Evolutionary conservation across 768 basidiomycete species (phyloP), one percentile per base, ranked within the genome.

Genomic region (Mycena vulgaris): DNA sequence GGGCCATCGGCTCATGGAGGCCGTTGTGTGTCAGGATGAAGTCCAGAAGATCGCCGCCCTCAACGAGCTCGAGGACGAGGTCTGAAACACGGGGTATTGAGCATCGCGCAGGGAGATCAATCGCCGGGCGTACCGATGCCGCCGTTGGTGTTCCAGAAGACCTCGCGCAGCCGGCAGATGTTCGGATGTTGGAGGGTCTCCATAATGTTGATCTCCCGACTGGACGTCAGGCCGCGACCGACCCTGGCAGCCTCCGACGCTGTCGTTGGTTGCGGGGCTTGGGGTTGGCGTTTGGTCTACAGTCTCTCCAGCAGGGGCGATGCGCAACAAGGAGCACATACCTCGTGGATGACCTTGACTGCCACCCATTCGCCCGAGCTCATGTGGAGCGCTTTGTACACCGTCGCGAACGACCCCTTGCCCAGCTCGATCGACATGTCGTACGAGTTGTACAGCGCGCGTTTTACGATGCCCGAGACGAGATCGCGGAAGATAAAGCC

Each of bases 341-440:
- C 58, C 48, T 83, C 84, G 48, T 90, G 86, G 68, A 97, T 95
- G 84, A 95, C 92, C 84, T 99, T 99, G 79, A 97, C 90, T 0
- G 97, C 97, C 70, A 88, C 92, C 86, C 90, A 90, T 65, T 88
- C 82, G 14, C 95, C 95, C 14, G 92, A 92, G 25, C 81, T 79
- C 13, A 90, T 89, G 73, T 90, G 87, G 51, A 96, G 84, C 1
- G 94, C 96, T 78, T 93, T 94, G 83, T 92, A 88, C 23, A 98
- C 97, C 13, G 92, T 92, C 5, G 96, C 97, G 77, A 98, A 99
- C 3, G 95, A 91, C 11, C 97, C 97, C 74, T 92, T 92, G 61
- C 97, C 97, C 4, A 98, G 88, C 78, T 94, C 92, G 58, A 83
- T 78, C 35, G 85, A 83, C 42, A 94, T 75, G 70, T 94, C 93